Conservation (phyloP, 768 basidiomycete species). For the Phaffia australis region DNA sequence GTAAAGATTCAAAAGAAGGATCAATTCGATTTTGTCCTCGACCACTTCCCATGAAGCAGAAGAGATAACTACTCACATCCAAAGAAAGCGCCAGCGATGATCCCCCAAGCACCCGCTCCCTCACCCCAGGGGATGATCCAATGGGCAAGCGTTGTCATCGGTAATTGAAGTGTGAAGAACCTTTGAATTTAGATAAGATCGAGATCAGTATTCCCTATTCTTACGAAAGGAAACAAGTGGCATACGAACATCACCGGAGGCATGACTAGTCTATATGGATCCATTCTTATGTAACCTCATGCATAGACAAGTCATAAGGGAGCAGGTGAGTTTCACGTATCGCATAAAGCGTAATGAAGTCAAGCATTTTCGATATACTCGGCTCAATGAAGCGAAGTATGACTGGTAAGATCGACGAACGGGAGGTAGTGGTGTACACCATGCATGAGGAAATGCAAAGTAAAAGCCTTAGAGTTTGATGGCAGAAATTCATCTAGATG, state of each 20-base stretch:
- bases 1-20: conserved; percentile 22
- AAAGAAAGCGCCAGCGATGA: conserved; percentile 72
- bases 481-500: conserved; percentile 81
- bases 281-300: conserved; percentile 43
- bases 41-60: conserved; percentile 28
- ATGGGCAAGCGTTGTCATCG: conserved; percentile 78
- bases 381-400: background rate
- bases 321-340: background rate
- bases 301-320: background rate
- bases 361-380: too few relatives aligned
- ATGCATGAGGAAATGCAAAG: conserved; percentile 81
- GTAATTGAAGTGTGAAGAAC: conserved; percentile 63
- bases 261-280: conserved; percentile 69
- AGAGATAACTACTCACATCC: conserved; percentile 43
- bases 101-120: conserved; percentile 71
- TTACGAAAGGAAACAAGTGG: too few relatives aligned
- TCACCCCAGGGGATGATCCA: conserved; percentile 53
- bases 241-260: conserved; percentile 53
- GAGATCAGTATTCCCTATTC: too few relatives aligned
- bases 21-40: background rate
- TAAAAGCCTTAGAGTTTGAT: conserved; percentile 64
- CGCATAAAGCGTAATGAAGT: too few relatives aligned
- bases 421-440: conserved; percentile 96
- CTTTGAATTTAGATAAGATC: too few relatives aligned
- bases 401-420: conserved; percentile 51